These are phyloP conservation scores for Glycine latifolia DNA, from an alignment of 306 rosid species.

Conservation along the genomic window DNA sequence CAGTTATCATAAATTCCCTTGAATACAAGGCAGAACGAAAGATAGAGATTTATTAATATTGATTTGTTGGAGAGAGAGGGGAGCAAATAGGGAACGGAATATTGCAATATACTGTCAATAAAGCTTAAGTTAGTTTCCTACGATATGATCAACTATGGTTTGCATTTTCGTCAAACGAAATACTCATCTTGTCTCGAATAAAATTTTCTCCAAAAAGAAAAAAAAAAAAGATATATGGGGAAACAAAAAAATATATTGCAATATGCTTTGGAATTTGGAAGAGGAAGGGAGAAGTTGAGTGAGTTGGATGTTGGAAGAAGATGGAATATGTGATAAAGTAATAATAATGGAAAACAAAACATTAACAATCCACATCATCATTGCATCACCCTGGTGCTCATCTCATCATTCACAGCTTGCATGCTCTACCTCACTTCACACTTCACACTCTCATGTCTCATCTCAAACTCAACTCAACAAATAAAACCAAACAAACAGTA, in stretches of 20 bases:
- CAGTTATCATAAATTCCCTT: background rate
- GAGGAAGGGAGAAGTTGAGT: background rate
- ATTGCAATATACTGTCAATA: too few relatives aligned
- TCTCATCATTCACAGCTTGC: constrained; percentile 33
- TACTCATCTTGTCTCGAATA: too few relatives aligned
- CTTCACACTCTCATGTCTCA: background rate
- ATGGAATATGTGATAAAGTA: background rate
- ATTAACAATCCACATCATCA: constrained; percentile 26
- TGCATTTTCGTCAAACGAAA: too few relatives aligned
- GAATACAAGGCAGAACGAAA: background rate
- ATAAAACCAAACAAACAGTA: background rate
- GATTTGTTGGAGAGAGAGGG: too few relatives aligned
- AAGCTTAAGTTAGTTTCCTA: too few relatives aligned
- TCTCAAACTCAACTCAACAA: background rate
- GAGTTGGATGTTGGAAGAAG: background rate
- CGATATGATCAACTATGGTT: too few relatives aligned
- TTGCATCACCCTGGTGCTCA: constrained; percentile 11
- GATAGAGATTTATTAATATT: background rate
- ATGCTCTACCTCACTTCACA: constrained; percentile 5
- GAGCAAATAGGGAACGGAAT: too few relatives aligned
- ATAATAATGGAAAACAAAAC: background rate
- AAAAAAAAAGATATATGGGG: too few relatives aligned
- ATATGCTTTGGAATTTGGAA: too few relatives aligned
- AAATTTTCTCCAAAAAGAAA: too few relatives aligned
- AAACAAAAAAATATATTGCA: too few relatives aligned